Conservation (phyloP, 2,329 filamentous ascomycete species). For the Apiospora pterosperma region DNA sequence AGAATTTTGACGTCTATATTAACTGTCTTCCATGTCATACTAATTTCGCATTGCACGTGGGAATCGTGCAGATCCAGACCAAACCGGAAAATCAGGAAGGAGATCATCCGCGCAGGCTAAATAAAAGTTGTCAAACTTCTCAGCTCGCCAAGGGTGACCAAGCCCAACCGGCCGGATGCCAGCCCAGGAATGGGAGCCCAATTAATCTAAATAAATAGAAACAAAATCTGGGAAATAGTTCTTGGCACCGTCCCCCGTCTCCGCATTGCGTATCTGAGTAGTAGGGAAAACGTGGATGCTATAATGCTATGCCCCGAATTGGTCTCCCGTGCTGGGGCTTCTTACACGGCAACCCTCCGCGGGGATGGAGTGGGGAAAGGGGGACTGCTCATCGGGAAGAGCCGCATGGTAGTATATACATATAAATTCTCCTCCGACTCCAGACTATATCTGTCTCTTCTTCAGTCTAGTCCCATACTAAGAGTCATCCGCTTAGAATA, state of each 20-base stretch:
- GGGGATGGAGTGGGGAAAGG: neutral
- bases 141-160: neutral
- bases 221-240: neutral
- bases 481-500: no score
- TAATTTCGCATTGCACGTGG: neutral
- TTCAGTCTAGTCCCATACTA: no score
- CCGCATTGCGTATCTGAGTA: neutral
- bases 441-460: no score
- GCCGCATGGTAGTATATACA: neutral
- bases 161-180: neutral
- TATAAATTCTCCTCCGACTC: neutral
- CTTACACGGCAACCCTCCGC: neutral
- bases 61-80: neutral
- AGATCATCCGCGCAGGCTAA: conserved; percentile 1
- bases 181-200: neutral
- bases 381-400: neutral
- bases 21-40: neutral
- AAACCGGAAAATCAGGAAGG: neutral
- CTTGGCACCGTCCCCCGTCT: neutral
- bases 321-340: neutral
- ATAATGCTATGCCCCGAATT: neutral
- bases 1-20: neutral
- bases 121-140: neutral
- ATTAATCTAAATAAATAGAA: neutral
- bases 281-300: neutral